These are phyloP conservation scores for Termitomyces sp. DNA, from an alignment of 768 basidiomycete species.

Conservation along the genomic window DNA sequence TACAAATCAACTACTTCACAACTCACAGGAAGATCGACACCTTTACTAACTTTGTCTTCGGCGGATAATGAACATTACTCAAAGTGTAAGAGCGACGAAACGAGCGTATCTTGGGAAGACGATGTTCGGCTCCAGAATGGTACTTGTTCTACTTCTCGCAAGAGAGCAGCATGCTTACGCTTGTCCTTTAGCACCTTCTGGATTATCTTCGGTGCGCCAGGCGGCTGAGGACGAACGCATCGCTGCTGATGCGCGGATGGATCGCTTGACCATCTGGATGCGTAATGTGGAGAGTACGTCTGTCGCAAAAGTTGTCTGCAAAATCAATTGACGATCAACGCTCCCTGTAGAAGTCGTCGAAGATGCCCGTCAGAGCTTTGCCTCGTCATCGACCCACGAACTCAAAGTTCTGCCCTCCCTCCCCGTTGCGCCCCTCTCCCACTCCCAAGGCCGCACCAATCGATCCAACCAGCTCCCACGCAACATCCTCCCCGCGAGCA, in stretches of 20 bases:
- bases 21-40: constrained; percentile 36
- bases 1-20: constrained; percentile 58
- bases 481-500: constrained; percentile 56
- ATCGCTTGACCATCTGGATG: constrained; percentile 80
- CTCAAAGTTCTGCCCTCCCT: constrained; percentile 51
- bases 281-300: constrained; percentile 76
- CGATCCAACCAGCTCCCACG: constrained; percentile 55
- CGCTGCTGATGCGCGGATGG: constrained; percentile 47
- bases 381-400: constrained; percentile 40
- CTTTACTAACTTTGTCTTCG: constrained; percentile 36
- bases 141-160: constrained; percentile 10
- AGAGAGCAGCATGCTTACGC: background rate
- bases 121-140: constrained; percentile 39
- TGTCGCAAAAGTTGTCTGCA: background rate
- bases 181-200: constrained; percentile 35
- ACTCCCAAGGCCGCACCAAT: constrained; percentile 35
- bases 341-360: constrained; percentile 66
- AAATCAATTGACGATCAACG: constrained; percentile 4
- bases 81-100: constrained; percentile 18
- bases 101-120: constrained; percentile 45
- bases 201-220: constrained; percentile 48
- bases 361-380: constrained; percentile 74
- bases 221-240: constrained; percentile 46
- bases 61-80: constrained; percentile 16
- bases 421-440: constrained; percentile 53